Evolutionary conservation across 441 rosid genomes (phyloP).

Genomic region (Adansonia gregorii): DNA sequence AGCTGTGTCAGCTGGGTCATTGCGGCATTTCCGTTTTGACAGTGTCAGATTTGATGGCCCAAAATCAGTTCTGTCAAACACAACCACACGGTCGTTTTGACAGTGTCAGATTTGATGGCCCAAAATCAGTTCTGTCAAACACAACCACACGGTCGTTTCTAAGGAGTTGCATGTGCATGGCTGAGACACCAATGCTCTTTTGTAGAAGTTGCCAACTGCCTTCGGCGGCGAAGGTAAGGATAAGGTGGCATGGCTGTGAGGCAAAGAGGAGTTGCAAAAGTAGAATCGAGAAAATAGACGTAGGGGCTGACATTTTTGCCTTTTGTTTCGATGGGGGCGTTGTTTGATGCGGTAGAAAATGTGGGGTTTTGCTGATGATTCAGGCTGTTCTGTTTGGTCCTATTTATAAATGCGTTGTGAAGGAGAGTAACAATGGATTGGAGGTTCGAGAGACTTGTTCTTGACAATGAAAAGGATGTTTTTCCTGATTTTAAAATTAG

Average conservation of each 20-base stretch:
- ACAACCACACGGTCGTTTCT: conserved; percentile 71
- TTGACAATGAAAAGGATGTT: too few species aligned
- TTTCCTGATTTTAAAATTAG: too few species aligned
- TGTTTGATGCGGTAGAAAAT: neutral
- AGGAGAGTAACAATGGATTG: neutral
- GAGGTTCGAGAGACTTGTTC: too few species aligned
- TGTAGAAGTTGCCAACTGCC: conserved; percentile 59
- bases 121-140: conserved; percentile 56
- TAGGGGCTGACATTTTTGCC: neutral
- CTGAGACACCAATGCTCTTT: conserved; percentile 62
- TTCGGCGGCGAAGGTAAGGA: conserved; percentile 37
- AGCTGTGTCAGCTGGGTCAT: neutral
- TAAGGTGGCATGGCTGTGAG: conserved; percentile 23
- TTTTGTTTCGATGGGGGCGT: neutral
- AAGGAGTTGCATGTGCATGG: conserved; percentile 91
- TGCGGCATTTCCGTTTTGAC: neutral
- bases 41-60: conserved; percentile 42
- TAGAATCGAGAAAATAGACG: conserved; percentile 11
- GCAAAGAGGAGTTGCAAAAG: conserved; percentile 25
- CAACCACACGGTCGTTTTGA: conserved; percentile 70
- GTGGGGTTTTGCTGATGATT: neutral
- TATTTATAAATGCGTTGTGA: neutral
- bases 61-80: conserved; percentile 58
- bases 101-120: conserved; percentile 39
- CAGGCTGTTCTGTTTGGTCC: neutral